Evolutionary conservation across 2,329 filamentous ascomycete genomes (phyloP).

Genomic region (Neopestalotiopsis rosae): DNA sequence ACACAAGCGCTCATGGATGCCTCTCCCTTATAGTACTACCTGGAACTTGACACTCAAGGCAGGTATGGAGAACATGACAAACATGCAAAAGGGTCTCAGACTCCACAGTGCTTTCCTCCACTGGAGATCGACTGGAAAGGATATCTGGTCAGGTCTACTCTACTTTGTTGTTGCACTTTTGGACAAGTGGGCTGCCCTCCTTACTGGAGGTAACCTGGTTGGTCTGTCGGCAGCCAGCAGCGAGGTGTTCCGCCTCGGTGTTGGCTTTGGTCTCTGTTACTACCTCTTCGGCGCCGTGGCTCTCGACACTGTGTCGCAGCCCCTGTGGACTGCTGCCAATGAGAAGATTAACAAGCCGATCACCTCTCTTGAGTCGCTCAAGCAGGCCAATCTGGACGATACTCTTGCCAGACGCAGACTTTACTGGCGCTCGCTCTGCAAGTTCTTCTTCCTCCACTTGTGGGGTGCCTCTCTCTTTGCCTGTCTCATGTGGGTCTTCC

Average conservation of each 20-base stretch:
- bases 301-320: constrained; percentile 13
- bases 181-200: constrained; percentile 12
- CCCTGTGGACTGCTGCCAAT: constrained; percentile 7
- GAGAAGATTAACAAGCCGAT: constrained; percentile 9
- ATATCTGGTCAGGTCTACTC: constrained; percentile 11
- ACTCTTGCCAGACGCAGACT: constrained; percentile 4
- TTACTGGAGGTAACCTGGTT: constrained; percentile 5
- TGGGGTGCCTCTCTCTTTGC: constrained; percentile 13
- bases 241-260: neutral
- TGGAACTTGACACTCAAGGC: constrained; percentile 14
- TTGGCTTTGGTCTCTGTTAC: constrained; percentile 16
- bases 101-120: constrained; percentile 12
- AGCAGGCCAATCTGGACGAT: neutral
- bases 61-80: constrained; percentile 16
- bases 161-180: constrained; percentile 12
- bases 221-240: constrained; percentile 1
- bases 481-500: constrained; percentile 10
- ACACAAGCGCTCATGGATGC: constrained; percentile 16
- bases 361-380: constrained; percentile 12
- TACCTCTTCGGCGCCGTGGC: constrained; percentile 11
- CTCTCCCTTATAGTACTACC: constrained; percentile 9
- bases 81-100: constrained; percentile 16
- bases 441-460: constrained; percentile 14
- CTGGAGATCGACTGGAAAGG: constrained; percentile 12
- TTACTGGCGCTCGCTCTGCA: constrained; percentile 15